These are phyloP conservation scores for Dipteronia sinensis DNA, from an alignment of 345 rosid species.

Conservation along the genomic window DNA sequence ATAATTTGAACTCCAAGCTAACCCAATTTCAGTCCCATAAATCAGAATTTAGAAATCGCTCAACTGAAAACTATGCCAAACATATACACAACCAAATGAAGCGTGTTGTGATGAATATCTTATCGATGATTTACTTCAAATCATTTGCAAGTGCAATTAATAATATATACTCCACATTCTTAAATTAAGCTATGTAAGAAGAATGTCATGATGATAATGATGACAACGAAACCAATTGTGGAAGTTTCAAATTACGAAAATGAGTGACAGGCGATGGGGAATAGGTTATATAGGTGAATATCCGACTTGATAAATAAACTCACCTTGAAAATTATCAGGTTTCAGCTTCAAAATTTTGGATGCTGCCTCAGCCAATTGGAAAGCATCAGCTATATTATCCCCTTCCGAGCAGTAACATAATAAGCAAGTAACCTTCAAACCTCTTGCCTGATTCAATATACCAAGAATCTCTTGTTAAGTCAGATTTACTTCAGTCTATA, in stretches of 20 bases:
- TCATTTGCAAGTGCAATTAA: not conserved
- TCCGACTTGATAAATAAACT: constrained; percentile 20
- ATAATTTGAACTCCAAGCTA: not conserved
- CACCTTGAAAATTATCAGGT: constrained; percentile 49
- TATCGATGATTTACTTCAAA: not conserved
- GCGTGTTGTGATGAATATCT: not conserved
- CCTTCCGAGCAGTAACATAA: constrained; percentile 96
- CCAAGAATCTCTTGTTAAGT: constrained; percentile 12
- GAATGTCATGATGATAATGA: not conserved
- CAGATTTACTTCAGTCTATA: not conserved
- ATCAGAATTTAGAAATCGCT: not conserved
- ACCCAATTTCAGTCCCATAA: not conserved
- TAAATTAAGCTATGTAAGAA: not conserved
- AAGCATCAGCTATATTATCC: constrained; percentile 81
- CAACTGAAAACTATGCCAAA: too few species aligned
- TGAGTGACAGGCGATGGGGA: not conserved
- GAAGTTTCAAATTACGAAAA: not conserved
- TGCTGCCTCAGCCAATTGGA: constrained; percentile 75
- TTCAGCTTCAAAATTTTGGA: constrained; percentile 50
- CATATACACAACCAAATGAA: not conserved
- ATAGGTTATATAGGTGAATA: not conserved
- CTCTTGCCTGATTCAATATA: constrained; percentile 64
- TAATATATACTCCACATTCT: not conserved
- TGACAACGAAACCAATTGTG: not conserved
- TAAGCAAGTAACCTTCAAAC: constrained; percentile 80